Evolutionary conservation across 495 filamentous ascomycete species (phyloP).

Genomic region (Choiromyces venosus): DNA sequence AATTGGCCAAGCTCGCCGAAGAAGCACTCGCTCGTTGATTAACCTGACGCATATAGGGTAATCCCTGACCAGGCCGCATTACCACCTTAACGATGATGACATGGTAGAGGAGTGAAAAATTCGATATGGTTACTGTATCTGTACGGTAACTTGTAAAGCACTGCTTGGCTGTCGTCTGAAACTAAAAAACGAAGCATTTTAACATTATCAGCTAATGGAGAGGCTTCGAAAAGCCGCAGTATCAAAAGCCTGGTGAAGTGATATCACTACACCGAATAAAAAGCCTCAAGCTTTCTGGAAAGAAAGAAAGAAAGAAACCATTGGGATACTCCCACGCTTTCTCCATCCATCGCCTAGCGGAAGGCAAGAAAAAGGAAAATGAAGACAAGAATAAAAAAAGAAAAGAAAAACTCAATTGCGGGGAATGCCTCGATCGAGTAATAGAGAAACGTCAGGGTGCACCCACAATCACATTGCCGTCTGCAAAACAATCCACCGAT

Average conservation of each 20-base stretch:
- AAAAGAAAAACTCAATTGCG: neutral
- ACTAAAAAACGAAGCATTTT: neutral
- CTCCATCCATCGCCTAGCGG: neutral
- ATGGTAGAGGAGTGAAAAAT: neutral
- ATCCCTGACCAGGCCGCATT: neutral
- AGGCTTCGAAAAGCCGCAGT: neutral
- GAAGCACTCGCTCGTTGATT: neutral
- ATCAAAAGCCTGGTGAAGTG: neutral
- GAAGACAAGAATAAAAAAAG: neutral
- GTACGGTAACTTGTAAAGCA: neutral
- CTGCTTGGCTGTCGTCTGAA: neutral
- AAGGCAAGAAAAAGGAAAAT: neutral
- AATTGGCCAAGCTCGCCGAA: neutral
- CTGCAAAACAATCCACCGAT: neutral
- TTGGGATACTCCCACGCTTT: neutral
- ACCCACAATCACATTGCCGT: neutral
- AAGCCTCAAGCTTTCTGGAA: neutral
- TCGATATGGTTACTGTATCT: neutral
- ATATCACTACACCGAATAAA: constrained; percentile 1
- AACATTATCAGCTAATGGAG: neutral
- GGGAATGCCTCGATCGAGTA: neutral
- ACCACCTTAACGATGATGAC: neutral
- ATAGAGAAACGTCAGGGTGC: neutral
- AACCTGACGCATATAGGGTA: neutral
- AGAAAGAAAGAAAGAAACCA: neutral